Evolutionary conservation across 768 basidiomycete genomes (phyloP).

Genomic region (Cystofilobasidium macerans): DNA sequence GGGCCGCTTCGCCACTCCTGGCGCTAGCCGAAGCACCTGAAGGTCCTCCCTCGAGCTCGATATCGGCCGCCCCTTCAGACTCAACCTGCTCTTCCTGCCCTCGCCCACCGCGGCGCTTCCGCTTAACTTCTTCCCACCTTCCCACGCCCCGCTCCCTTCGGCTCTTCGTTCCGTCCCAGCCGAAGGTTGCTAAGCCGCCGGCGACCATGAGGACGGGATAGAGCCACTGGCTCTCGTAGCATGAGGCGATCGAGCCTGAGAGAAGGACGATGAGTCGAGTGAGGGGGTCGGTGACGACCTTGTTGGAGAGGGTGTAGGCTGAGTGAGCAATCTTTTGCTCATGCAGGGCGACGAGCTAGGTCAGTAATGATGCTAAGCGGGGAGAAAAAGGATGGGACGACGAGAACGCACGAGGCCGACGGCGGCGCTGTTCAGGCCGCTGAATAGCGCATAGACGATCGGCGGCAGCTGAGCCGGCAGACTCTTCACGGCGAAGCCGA

Average conservation of each 20-base stretch:
- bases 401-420: slow-evolving; percentile 50
- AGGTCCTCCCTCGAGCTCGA: too few relatives aligned
- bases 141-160: too few relatives aligned
- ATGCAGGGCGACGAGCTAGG: too few relatives aligned
- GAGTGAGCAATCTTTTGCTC: too few relatives aligned
- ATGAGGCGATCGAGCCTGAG: slow-evolving; percentile 45
- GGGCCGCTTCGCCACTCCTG: too few relatives aligned
- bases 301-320: too few relatives aligned
- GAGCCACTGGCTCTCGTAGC: slow-evolving; percentile 47
- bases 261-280: slow-evolving; percentile 43
- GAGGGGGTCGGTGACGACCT: slow-evolving; percentile 39
- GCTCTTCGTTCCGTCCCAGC: too few relatives aligned
- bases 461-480: slow-evolving; percentile 44
- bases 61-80: too few relatives aligned
- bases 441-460: slow-evolving; percentile 46
- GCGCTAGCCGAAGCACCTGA: too few relatives aligned
- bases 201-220: slow-evolving; percentile 44
- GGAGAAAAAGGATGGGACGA: slow-evolving; percentile 45
- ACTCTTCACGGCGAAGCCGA: slow-evolving; percentile 43
- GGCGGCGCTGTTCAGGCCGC: slow-evolving; percentile 48
- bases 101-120: too few relatives aligned
- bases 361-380: slow-evolving; percentile 33
- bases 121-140: too few relatives aligned
- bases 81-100: too few relatives aligned
- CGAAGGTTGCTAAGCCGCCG: slow-evolving; percentile 41